These are phyloP conservation scores for Thalassiosira mediterranea DNA, from an alignment of 352 stramenopile species.

Conservation along the genomic window DNA sequence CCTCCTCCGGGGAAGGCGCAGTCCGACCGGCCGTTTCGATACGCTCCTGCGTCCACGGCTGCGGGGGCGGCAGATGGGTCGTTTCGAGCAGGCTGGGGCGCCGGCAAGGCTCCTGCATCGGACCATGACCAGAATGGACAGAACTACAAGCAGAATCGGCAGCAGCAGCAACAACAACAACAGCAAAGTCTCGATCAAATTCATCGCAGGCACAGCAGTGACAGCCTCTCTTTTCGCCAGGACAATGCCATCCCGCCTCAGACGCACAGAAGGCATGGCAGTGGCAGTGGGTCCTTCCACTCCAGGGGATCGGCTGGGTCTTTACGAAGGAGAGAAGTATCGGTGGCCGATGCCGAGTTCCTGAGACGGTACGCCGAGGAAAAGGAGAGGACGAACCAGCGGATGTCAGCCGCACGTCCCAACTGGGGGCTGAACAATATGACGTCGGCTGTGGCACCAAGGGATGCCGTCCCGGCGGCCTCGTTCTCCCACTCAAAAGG, in stretches of 20 bases:
- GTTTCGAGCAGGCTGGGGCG: neutral
- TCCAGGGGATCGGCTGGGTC: slow-evolving; percentile 12
- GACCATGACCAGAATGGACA: neutral
- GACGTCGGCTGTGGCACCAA: neutral
- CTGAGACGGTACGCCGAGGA: slow-evolving; percentile 39
- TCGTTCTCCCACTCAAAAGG: neutral
- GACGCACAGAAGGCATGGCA: slow-evolving; percentile 10
- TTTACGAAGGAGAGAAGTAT: slow-evolving; percentile 3
- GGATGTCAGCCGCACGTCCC: slow-evolving; percentile 1
- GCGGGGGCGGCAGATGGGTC: neutral
- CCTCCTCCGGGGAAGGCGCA: too few relatives aligned
- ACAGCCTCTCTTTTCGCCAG: neutral
- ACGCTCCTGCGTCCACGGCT: neutral
- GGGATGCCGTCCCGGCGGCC: neutral
- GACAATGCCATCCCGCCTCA: neutral
- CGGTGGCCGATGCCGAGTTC: slow-evolving; percentile 39
- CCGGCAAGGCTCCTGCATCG: neutral
- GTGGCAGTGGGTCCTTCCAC: slow-evolving; percentile 22
- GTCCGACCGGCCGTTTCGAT: neutral
- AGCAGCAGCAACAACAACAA: too few relatives aligned
- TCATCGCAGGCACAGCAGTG: neutral
- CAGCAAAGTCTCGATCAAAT: neutral
- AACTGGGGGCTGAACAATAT: neutral
- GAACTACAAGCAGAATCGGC: neutral
- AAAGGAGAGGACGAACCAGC: slow-evolving; percentile 29